These are phyloP conservation scores for Penicillium polonicum DNA, from an alignment of 2,329 filamentous ascomycete genomes.

Conservation along the genomic window DNA sequence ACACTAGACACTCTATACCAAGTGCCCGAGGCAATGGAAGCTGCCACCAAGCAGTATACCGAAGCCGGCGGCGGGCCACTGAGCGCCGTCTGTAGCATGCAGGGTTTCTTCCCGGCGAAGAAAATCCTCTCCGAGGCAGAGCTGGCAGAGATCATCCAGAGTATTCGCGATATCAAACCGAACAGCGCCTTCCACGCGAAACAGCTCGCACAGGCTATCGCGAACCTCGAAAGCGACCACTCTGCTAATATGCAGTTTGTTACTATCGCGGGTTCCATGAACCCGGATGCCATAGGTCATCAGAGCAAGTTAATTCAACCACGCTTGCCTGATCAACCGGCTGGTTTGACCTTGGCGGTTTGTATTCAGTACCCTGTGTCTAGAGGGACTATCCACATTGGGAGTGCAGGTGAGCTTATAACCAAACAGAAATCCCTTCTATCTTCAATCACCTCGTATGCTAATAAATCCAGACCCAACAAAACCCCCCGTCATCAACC, in stretches of 20 bases:
- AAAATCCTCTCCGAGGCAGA: conserved; percentile 12
- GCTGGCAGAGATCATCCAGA: conserved; percentile 13
- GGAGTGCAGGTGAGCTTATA: conserved; percentile 8
- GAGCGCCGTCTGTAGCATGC: conserved; percentile 10
- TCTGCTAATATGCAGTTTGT: conserved; percentile 19
- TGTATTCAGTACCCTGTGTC: conserved; percentile 25
- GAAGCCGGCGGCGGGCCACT: conserved; percentile 7
- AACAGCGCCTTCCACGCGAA: conserved; percentile 16
- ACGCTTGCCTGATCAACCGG: conserved; percentile 3
- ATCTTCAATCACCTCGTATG: not conserved
- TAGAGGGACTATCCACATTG: conserved; percentile 23
- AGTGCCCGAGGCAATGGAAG: conserved; percentile 13
- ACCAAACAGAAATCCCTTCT: not conserved
- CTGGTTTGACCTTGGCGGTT: conserved; percentile 15
- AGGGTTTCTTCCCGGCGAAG: conserved; percentile 18
- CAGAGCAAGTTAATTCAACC: conserved; percentile 10
- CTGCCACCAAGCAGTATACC: conserved; percentile 13
- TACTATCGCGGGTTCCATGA: conserved; percentile 6
- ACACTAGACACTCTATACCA: conserved; percentile 14
- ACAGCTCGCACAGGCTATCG: conserved; percentile 15
- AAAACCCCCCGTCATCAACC: conserved; percentile 17
- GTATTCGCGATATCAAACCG: conserved; percentile 16
- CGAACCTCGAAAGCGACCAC: conserved; percentile 10
- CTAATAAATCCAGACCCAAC: conserved; percentile 15
- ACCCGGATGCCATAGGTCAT: conserved; percentile 10